A percentile compares a stretch with the other conserved stretches of the same genome.
These are phyloP conservation scores for Macadamia tetraphylla DNA, from an alignment of 164 flowering plant species.

Conservation along the genomic window DNA sequence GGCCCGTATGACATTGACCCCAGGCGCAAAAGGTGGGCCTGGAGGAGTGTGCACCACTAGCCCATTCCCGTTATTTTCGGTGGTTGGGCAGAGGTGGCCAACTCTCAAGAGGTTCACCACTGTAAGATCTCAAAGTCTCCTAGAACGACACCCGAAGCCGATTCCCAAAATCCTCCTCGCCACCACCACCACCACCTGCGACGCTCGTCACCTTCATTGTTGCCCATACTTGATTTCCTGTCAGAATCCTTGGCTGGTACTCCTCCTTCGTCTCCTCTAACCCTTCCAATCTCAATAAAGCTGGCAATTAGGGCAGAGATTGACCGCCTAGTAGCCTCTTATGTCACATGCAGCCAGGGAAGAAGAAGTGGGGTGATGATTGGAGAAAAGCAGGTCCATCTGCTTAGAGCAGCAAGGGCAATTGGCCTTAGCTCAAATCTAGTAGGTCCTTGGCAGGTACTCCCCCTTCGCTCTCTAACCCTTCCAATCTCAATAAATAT, in stretches of 20 bases:
- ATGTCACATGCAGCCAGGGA: neutral
- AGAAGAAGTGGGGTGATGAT: conserved; percentile 22
- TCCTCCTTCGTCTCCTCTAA: conserved; percentile 63
- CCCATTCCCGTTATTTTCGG: neutral
- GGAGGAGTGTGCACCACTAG: conserved; percentile 60
- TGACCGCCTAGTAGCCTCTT: conserved; percentile 42
- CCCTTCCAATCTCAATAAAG: conserved; percentile 72
- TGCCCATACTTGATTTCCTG: conserved; percentile 6
- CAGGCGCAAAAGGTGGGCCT: conserved; percentile 77
- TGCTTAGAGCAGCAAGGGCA: conserved; percentile 74
- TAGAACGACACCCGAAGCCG: conserved; percentile 52
- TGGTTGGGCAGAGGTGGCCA: conserved; percentile 44
- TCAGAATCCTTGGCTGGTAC: conserved; percentile 14
- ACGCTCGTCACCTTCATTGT: too few relatives aligned
- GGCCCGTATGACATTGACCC: conserved; percentile 52
- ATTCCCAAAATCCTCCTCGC: conserved; percentile 24
- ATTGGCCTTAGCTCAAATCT: conserved; percentile 65
- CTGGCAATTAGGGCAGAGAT: conserved; percentile 87
- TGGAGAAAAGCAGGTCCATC: conserved; percentile 30
- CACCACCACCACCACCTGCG: conserved; percentile 1
- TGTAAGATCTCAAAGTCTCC: conserved; percentile 59
- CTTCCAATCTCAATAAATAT: conserved; percentile 81
- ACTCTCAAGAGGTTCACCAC: conserved; percentile 62
- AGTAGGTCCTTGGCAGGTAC: conserved; percentile 29
- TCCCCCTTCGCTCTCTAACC: conserved; percentile 61